Evolutionary conservation across 2,329 filamentous ascomycete genomes (phyloP), one percentile per base, ranked within the genome.

Genomic region (Epichloe brachyelytri): DNA sequence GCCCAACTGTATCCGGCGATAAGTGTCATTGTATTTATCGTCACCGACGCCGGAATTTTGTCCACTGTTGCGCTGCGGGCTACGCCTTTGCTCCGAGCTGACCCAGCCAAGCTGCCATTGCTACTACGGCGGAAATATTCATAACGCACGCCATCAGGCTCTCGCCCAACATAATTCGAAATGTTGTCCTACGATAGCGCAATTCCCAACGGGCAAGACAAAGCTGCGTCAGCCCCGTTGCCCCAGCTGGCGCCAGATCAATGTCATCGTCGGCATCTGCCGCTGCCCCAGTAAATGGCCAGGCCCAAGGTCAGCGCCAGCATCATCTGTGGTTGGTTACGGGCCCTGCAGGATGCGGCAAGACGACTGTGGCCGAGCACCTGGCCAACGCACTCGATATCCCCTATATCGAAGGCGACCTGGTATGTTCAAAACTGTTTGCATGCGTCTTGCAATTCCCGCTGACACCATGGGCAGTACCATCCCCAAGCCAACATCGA

Each of bases 251-350:
- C 43, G 50, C 52, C 15, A 53, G 49, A 22, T 43, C 51, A 26
- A 44, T 50, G 36, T 38, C 54, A 40, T 49, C 60, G 14, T 60
- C 66, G 4, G 58, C 59, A 46, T 56, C 63, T 30, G 55, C 63
- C 47, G 65, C 63, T 51, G 55, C 61, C 30, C 55, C 62, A 30
- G 53, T 52, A 34, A 60, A 59, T 43, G 48, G 50, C 7, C 51
- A 43, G 4, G 55, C 61, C 17, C 48, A 55, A 50, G 65, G 66
- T 51, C 65, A 72, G 50, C 65, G 65, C 50, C 65, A 72, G 52
- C 81, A 83, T 60, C 85, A 89, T 65, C 88, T 90, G 63, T 90
- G 85, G 84, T 75, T 90, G 53, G 80, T 90, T 48, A 88, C 85
- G 1, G 86, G 86, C 30, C 86, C 86, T 48, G 85, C 86, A 43